Percentiles rank a stretch among this genome's conserved stretches.
Evolutionary conservation across 139 green algal species (phyloP).

Genomic region (Klebsormidium nitens): DNA sequence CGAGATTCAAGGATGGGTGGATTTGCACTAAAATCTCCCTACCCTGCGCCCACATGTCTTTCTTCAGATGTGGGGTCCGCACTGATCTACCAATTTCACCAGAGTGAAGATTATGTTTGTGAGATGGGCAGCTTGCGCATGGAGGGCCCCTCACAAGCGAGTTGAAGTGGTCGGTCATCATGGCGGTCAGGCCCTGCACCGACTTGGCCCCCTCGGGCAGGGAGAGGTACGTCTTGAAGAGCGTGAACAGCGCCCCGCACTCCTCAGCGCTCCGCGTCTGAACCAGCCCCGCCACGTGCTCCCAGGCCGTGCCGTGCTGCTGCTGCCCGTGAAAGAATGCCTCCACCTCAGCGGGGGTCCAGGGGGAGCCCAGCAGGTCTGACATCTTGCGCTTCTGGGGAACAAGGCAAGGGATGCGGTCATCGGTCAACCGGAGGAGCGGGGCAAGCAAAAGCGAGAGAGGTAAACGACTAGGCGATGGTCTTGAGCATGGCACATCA

Average conservation of each 20-base stretch:
- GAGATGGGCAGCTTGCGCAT: no score
- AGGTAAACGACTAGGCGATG: no score
- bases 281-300: slow-evolving; percentile 7
- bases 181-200: slow-evolving; percentile 17
- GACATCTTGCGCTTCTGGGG: slow-evolving; percentile 14
- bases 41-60: no score
- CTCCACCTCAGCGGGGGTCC: slow-evolving; percentile 11
- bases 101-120: no score
- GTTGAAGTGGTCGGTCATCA: slow-evolving; percentile 36
- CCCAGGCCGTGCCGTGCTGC: slow-evolving; percentile 15
- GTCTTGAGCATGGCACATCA: no score
- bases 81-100: no score
- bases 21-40: no score
- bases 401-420: neutral
- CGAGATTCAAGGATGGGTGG: no score
- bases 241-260: neutral
- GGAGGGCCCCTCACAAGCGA: no score
- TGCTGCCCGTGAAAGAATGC: slow-evolving; percentile 17
- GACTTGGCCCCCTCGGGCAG: slow-evolving; percentile 25
- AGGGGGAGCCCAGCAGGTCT: slow-evolving; percentile 8
- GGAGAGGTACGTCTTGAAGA: slow-evolving; percentile 28
- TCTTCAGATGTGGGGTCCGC: no score
- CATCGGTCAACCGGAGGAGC: neutral
- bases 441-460: no score
- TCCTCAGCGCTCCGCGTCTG: neutral